These are phyloP conservation scores for Punctularia strigosozonata DNA, from an alignment of 768 basidiomycete genomes.

Conservation along the genomic window DNA sequence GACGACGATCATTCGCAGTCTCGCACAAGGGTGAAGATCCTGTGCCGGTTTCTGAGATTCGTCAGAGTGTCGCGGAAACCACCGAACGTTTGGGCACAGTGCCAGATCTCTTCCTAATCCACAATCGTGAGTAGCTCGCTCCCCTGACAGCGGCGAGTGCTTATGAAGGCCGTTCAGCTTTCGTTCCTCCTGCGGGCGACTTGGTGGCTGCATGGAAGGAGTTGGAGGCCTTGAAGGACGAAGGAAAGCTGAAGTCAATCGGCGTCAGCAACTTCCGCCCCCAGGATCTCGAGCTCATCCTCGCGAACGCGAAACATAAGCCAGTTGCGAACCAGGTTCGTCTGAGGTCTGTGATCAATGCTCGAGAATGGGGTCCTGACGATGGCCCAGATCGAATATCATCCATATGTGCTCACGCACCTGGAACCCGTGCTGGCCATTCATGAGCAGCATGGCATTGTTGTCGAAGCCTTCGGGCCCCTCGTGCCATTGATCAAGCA, in stretches of 20 bases:
- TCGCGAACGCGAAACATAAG: conserved; percentile 28
- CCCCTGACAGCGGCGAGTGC: no score
- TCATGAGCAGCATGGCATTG: conserved; percentile 25
- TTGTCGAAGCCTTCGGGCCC: conserved; percentile 28
- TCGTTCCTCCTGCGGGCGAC: no score
- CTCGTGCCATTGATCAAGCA: conserved; percentile 26
- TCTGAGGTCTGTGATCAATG: background rate
- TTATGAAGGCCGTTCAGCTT: no score
- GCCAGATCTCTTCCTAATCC: no score
- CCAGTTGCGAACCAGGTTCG: conserved; percentile 46
- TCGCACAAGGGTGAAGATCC: no score
- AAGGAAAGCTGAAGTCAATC: conserved; percentile 27
- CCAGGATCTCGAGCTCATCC: conserved; percentile 29
- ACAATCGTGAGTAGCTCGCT: no score
- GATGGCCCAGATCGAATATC: conserved; percentile 32
- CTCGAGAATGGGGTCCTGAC: background rate
- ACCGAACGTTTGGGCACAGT: no score
- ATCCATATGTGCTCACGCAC: conserved; percentile 38
- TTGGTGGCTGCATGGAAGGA: conserved; percentile 30
- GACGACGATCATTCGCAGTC: no score
- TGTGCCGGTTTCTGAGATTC: no score
- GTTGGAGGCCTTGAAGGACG: conserved; percentile 28
- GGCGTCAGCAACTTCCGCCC: conserved; percentile 47
- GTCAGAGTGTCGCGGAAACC: no score
- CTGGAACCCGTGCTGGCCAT: conserved; percentile 23